These are phyloP conservation scores for Wickerhamomyces bisporus DNA, from an alignment of 805 yeast species.

Conservation along the genomic window DNA sequence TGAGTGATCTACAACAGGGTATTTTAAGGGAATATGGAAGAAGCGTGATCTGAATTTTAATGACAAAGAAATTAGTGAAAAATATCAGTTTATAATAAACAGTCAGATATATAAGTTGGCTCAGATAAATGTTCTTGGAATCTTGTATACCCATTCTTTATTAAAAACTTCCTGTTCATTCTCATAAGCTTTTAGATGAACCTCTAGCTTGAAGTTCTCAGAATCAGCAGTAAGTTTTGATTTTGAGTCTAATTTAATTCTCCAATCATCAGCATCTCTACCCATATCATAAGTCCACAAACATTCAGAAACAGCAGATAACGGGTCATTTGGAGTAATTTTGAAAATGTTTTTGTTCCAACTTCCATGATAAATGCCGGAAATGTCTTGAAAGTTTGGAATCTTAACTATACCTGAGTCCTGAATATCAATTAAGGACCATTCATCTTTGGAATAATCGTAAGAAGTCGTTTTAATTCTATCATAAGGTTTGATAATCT, in stretches of 20 bases:
- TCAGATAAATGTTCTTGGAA: conserved; percentile 30
- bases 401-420: conserved; percentile 30
- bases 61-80: too few relatives aligned
- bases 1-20: too few relatives aligned
- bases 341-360: conserved; percentile 36
- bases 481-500: conserved; percentile 21
- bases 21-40: too few relatives aligned
- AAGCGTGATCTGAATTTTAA: too few relatives aligned
- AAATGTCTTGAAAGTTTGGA: conserved; percentile 26
- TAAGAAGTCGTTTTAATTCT: conserved; percentile 15
- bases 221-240: conserved; percentile 29
- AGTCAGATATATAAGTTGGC: not conserved
- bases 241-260: conserved; percentile 28
- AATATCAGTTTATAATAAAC: not conserved
- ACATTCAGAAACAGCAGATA: conserved; percentile 34
- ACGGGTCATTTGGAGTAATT: conserved; percentile 32
- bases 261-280: conserved; percentile 33
- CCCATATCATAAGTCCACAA: conserved; percentile 38
- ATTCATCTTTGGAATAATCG: conserved; percentile 17
- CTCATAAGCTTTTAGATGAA: conserved; percentile 32
- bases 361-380: conserved; percentile 37
- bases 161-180: conserved; percentile 27
- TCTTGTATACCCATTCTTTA: conserved; percentile 29
- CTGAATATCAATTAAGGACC: conserved; percentile 23
- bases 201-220: conserved; percentile 29